Base-by-base conservation (phyloP, 805 yeast genomes). In the Vanderwaltozyma yarrowii region DNA sequence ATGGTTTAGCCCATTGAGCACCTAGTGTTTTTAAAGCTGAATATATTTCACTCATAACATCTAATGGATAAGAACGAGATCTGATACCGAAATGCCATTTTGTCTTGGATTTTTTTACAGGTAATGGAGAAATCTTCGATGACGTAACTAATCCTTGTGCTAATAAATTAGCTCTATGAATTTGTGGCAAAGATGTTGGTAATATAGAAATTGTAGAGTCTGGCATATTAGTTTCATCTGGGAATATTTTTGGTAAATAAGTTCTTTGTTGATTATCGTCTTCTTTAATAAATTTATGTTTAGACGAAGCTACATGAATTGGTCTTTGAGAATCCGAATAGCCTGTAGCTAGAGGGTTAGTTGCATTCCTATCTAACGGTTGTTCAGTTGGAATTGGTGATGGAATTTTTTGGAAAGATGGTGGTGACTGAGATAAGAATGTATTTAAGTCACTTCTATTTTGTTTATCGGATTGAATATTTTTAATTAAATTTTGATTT, bases 81-180 rank as follows among this genome's bases (percentile, higher is more conserved):
- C 98, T 71, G 42, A 92, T 92, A 47, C 98, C 98, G 57, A 92
- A 92, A 67, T 92, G 98, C 98, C 98, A 92, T 61, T 95, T 78
- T 8, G 95, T 85, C 62, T 87, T 89, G 42, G 89, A 82, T 60
- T 85, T 86, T 60, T 89, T 87, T 32, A 80, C 70, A 19, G 79
- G 70, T 17, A 78, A 66, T 11, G 83, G 77, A 31, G 70, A 67
- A 20, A 66, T 63, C 46, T 64, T 65, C 4, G 67, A 47, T 7
- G 66, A 63, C 0, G 73, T 62, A 34, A 76, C 71, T 8, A 75
- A 64, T 2, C 73, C 73, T 38, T 64, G 64, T 19, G 77, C 80
- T 47, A 77, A 70, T 96, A 89, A 89, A 54, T 74, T 85, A 1
- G 96, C 96, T 35, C 95, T 70, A 56, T 92, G 97, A 34, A 89